Base-by-base conservation (phyloP, 108 stramenopile genomes). In the Thalassiosira profunda region DNA sequence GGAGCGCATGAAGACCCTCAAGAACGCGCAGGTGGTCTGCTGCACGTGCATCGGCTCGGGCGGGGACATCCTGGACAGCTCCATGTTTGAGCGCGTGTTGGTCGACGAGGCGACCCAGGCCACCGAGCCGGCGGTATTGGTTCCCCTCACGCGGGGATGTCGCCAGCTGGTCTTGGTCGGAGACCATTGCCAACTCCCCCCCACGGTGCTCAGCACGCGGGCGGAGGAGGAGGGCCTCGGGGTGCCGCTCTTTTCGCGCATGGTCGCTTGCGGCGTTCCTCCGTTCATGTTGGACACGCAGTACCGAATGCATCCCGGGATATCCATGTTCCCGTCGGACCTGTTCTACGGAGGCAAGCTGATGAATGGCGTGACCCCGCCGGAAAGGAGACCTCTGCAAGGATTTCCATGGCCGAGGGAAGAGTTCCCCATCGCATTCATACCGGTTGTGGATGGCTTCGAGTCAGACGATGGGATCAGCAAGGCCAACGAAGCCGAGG, bases 171-270 rank as follows among this genome's bases (percentile, higher is more conserved):
- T 99, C 8, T 81, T 99, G 30, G 97, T 99, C 1, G 97, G 98
- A 14, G 98, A 99, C 81, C 97, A 97, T 53, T 96, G 96, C 60
- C 98, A 99, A 84, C 75, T 99, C 26, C 96, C 96, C 5, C 91
- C 97, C 7, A 97, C 95, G 14, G 92, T 98, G 9, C 79, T 97
- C 24, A 86, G 86, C 38, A 94, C 90, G 7, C 58, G 82, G 40
- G 93, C 96, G 12, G 91, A 91, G 56, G 92, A 92, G 72, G 93
- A 91, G 78, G 92, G 92, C 24, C 80, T 93, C 40, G 93, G 90
- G 21, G 91, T 94, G 5, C 91, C 93, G 15, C 58, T 96, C 58
- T 96, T 96, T 64, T 94, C 92, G 4, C 80, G 94, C 14, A 93
- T 94, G 91, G 93, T 96, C 31, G 93, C 91, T 4, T 92, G 90